These are phyloP conservation scores for Waltergamsia citrina DNA, from an alignment of 2,329 filamentous ascomycete genomes.

Conservation along the genomic window DNA sequence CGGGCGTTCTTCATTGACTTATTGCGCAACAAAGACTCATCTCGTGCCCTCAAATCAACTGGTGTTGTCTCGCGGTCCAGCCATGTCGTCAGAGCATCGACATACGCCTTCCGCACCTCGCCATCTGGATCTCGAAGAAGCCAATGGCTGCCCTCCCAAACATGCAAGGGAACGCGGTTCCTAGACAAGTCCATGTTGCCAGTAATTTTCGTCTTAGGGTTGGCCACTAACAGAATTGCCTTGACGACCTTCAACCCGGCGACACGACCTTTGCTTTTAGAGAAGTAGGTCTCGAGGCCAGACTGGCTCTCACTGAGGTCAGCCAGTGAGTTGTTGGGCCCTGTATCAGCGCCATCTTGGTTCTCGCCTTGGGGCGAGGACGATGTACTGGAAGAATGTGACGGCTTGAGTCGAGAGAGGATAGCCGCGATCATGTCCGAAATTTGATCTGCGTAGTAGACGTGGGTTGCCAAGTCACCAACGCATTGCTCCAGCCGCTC, in stretches of 20 bases:
- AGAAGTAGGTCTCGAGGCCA: constrained; percentile 41
- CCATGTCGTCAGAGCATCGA: constrained; percentile 77
- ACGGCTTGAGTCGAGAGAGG: constrained; percentile 66
- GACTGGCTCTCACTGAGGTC: constrained; percentile 34
- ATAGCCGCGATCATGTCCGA: constrained; percentile 87
- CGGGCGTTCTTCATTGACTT: constrained; percentile 29
- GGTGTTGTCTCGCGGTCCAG: constrained; percentile 68
- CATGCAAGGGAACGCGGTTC: constrained; percentile 66
- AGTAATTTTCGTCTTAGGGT: constrained; percentile 50
- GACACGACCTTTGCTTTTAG: constrained; percentile 43
- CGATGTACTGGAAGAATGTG: constrained; percentile 30
- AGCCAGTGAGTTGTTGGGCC: constrained; percentile 20
- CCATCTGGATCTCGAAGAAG: constrained; percentile 72
- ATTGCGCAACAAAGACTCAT: constrained; percentile 40
- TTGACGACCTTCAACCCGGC: constrained; percentile 72
- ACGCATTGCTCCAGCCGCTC: constrained; percentile 70
- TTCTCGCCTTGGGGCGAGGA: constrained; percentile 37
- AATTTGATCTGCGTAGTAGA: constrained; percentile 95
- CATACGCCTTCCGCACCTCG: constrained; percentile 74
- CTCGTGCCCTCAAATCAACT: constrained; percentile 52
- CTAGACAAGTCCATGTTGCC: constrained; percentile 57
- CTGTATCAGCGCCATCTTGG: constrained; percentile 25
- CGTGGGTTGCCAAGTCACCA: constrained; percentile 83
- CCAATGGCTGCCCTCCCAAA: constrained; percentile 97
- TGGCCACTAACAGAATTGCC: constrained; percentile 73